Percentiles rank a stretch among this genome's conserved stretches.
Conservation (phyloP, 371 early-diverging fungal species). For the Funneliformis caledonium region DNA sequence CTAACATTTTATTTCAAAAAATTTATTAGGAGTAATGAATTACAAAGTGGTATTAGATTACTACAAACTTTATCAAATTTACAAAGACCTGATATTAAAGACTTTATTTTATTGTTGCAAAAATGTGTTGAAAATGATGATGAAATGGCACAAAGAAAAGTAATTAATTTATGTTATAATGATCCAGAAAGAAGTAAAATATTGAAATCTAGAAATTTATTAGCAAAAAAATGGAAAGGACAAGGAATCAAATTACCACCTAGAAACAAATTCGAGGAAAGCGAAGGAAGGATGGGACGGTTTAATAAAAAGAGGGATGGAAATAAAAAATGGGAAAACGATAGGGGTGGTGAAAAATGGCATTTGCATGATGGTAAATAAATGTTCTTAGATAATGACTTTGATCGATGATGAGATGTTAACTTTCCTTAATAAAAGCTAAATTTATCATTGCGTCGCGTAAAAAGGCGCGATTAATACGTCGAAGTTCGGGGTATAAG, state of each 20-base stretch:
- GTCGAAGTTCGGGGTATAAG: too few species aligned
- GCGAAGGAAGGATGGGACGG: background rate
- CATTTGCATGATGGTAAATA: too few species aligned
- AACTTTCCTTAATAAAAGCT: too few species aligned
- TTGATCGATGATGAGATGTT: too few species aligned
- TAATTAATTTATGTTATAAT: conserved; percentile 4
- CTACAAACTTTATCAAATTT: conserved; percentile 11
- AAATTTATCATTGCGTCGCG: too few species aligned
- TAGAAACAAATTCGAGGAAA: background rate
- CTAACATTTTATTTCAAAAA: background rate
- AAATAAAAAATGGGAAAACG: background rate
- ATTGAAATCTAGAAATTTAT: background rate
- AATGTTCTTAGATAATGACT: too few species aligned
- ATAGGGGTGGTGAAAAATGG: too few species aligned
- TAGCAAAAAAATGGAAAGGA: conserved; percentile 35
- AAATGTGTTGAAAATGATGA: conserved; percentile 17
- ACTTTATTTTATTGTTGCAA: conserved; percentile 19
- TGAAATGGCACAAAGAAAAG: conserved; percentile 2
- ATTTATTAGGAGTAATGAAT: conserved; percentile 24
- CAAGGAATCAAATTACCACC: background rate
- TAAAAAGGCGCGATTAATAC: too few species aligned
- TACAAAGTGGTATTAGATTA: conserved; percentile 1
- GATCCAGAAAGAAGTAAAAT: background rate
- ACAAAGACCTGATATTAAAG: conserved; percentile 9
- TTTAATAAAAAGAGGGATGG: background rate